phyloP scores from a whole-genome alignment of 371 early-diverging fungal species.

The Amoeboaphelidium protococcarum region DNA sequence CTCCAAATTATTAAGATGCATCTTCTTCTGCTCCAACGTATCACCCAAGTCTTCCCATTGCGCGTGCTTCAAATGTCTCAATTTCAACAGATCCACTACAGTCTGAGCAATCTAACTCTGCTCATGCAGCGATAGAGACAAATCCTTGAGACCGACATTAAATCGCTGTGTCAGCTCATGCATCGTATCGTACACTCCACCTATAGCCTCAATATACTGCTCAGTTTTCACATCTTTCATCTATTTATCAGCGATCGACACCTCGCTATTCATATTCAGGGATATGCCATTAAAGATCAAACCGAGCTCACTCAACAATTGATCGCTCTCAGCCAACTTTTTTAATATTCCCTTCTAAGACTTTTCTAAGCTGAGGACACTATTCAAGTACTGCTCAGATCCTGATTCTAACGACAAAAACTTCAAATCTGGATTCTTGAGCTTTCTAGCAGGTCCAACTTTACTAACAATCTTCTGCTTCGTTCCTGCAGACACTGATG shows the following conservation, averaged over 20 bases:
- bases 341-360: slow-evolving; percentile 24
- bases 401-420: slow-evolving; percentile 39
- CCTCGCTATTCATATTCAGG: background rate
- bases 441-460: slow-evolving; percentile 24
- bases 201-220: background rate
- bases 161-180: background rate
- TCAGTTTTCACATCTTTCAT: too few species aligned
- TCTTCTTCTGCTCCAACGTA: background rate
- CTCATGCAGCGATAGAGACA: background rate
- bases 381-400: slow-evolving; percentile 28
- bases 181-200: background rate
- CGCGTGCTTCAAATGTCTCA: background rate
- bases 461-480: slow-evolving; percentile 16
- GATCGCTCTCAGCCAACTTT: slow-evolving; percentile 9
- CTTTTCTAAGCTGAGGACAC: slow-evolving; percentile 29
- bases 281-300: background rate
- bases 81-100: background rate
- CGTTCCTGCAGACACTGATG: background rate
- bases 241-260: background rate
- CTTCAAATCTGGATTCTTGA: slow-evolving; percentile 30
- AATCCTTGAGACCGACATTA: background rate
- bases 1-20: background rate
- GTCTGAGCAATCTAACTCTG: background rate
- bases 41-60: background rate
- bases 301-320: background rate